These are phyloP conservation scores for Ascochyta clinopodiicola DNA, from an alignment of 2,329 filamentous ascomycete species.

Conservation along the genomic window DNA sequence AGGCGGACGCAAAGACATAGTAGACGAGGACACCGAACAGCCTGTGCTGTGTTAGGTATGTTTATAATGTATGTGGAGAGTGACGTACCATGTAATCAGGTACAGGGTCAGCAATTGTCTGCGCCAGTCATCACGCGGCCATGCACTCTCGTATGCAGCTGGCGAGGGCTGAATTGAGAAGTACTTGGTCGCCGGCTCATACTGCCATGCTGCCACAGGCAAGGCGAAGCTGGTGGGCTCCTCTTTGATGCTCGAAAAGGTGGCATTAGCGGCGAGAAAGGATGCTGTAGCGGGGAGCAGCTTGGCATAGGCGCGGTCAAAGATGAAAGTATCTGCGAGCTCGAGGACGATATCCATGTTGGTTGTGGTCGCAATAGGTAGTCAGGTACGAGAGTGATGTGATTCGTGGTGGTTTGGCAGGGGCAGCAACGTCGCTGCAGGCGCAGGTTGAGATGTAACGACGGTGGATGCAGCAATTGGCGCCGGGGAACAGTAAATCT, in stretches of 20 bases:
- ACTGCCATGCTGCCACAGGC: constrained; percentile 62
- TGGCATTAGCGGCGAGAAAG: constrained; percentile 61
- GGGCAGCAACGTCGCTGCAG: not conserved
- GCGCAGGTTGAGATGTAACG: not conserved
- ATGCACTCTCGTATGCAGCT: constrained; percentile 80
- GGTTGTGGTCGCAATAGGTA: constrained; percentile 4
- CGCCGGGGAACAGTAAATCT: not conserved
- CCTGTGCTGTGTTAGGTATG: constrained; percentile 59
- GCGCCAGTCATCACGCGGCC: constrained; percentile 76
- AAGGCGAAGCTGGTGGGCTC: constrained; percentile 39
- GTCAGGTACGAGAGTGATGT: constrained; percentile 29
- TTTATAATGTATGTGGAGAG: not conserved
- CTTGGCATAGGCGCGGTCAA: constrained; percentile 79
- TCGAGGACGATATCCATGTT: constrained; percentile 92
- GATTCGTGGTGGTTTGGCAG: constrained; percentile 27
- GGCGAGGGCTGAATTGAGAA: constrained; percentile 73
- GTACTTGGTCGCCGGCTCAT: constrained; percentile 74
- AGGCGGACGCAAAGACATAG: constrained; percentile 81
- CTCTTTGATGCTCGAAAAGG: constrained; percentile 60
- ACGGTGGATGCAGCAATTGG: not conserved
- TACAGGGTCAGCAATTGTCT: constrained; percentile 80
- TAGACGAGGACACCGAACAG: constrained; percentile 85
- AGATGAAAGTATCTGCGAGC: constrained; percentile 78
- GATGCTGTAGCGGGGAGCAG: constrained; percentile 64
- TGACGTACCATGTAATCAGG: constrained; percentile 78